Percentiles rank a stretch among this genome's conserved stretches.
Evolutionary conservation across 331 rosid species (phyloP).

Genomic region (Stylosanthes scabra): DNA sequence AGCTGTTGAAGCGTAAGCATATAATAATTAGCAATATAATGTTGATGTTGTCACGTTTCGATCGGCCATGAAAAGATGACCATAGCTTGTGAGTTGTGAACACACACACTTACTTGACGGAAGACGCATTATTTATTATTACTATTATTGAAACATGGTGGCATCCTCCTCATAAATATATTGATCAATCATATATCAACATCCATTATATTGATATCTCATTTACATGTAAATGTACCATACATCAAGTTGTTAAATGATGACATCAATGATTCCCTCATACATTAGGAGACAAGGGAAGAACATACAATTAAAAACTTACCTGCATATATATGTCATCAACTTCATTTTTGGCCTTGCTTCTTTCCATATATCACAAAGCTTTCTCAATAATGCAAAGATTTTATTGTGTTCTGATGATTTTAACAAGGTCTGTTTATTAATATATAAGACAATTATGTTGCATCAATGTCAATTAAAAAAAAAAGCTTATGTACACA

Average conservation of each 20-base stretch:
- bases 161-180: constrained; percentile 24
- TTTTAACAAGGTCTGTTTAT: not conserved
- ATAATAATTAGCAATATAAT: not conserved
- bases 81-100: not conserved
- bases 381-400: constrained; percentile 33
- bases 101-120: constrained; percentile 7
- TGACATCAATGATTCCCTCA: no score
- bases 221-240: constrained; percentile 7
- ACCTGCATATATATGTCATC: not conserved
- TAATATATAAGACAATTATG: constrained; percentile 26
- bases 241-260: constrained; percentile 27
- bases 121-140: not conserved
- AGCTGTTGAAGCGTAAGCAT: constrained; percentile 45
- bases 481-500: constrained; percentile 19
- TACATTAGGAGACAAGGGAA: constrained; percentile 26
- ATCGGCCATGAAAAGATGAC: constrained; percentile 18
- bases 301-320: not conserved
- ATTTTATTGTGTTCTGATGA: not conserved
- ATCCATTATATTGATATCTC: constrained; percentile 18
- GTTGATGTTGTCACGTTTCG: constrained; percentile 37
- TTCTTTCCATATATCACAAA: not conserved
- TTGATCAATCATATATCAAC: constrained; percentile 31
- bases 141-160: constrained; percentile 4
- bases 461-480: constrained; percentile 28
- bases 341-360: no score